Conservation (phyloP, 805 yeast species). For the Metschnikowia lachancei region DNA sequence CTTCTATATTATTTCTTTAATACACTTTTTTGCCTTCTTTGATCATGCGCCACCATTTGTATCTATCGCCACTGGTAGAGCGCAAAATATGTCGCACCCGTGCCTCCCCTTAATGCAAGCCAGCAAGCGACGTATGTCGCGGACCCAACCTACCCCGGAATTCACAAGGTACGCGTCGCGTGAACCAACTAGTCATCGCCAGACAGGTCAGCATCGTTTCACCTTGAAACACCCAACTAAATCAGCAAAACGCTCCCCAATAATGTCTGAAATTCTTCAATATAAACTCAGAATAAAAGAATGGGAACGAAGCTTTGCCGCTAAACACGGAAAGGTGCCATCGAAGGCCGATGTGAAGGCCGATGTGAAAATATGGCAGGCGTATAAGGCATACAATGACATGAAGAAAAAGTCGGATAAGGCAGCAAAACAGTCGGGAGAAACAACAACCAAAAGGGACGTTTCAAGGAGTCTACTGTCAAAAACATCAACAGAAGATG, state of each 20-base stretch:
- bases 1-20: too few relatives aligned
- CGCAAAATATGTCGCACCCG: conserved; percentile 2
- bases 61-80: background rate
- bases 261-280: conserved; percentile 12
- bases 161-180: conserved; percentile 2
- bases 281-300: conserved; percentile 28
- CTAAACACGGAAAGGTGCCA: conserved; percentile 30
- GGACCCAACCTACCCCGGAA: conserved; percentile 1
- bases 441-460: background rate
- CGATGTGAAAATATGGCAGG: conserved; percentile 26
- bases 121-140: background rate
- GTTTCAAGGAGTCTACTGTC: background rate
- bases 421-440: conserved; percentile 5
- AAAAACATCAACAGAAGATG: background rate
- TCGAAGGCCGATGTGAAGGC: conserved; percentile 34
- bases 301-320: conserved; percentile 39
- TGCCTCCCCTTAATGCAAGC: background rate
- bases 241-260: background rate
- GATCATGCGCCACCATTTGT: too few relatives aligned
- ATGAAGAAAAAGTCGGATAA: conserved; percentile 14
- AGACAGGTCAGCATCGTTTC: background rate
- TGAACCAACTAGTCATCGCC: background rate
- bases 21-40: too few relatives aligned
- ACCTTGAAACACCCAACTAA: background rate
- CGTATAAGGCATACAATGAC: conserved; percentile 33